A percentile compares a stretch with the other conserved stretches of the same genome.
These are phyloP conservation scores for Colletotrichum higginsianum DNA, from an alignment of 2,329 filamentous ascomycete species.

Conservation along the genomic window DNA sequence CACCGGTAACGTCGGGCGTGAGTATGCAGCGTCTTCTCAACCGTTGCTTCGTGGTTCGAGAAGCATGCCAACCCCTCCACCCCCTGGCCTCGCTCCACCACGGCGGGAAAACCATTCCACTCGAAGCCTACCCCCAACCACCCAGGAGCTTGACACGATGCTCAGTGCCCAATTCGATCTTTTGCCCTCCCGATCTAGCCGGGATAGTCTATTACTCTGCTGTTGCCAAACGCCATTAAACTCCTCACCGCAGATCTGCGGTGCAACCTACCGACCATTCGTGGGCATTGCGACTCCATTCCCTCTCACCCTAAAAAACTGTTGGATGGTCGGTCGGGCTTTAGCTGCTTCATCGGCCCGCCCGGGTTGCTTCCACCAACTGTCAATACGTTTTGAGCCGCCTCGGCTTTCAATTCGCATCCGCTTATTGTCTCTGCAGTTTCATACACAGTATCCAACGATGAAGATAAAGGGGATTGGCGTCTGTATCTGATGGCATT, in stretches of 20 bases:
- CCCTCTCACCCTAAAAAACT: not conserved
- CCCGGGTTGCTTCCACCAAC: not conserved
- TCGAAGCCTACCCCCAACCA: slow-evolving; percentile 31
- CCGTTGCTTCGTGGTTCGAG: slow-evolving; percentile 19
- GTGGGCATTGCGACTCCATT: slow-evolving; percentile 24
- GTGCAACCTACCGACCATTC: slow-evolving; percentile 29
- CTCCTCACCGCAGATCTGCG: slow-evolving; percentile 37
- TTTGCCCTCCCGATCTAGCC: slow-evolving; percentile 22
- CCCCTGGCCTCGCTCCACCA: slow-evolving; percentile 21
- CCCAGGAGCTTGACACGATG: slow-evolving; percentile 29
- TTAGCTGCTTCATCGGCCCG: slow-evolving; percentile 4
- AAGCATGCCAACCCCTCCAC: slow-evolving; percentile 5
- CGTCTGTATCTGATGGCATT: not conserved
- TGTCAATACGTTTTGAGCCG: not conserved
- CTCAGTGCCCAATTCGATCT: slow-evolving; percentile 14
- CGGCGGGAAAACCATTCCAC: slow-evolving; percentile 32
- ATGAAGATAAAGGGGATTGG: not conserved
- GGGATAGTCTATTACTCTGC: slow-evolving; percentile 13
- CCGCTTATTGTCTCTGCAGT: not conserved
- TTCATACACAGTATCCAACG: not conserved
- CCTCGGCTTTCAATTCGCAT: not conserved
- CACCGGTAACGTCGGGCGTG: slow-evolving; percentile 21
- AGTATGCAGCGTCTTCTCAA: slow-evolving; percentile 3
- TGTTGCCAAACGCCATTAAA: slow-evolving; percentile 9
- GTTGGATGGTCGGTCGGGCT: no score